Base-by-base conservation (phyloP, 2,329 filamentous ascomycete species). In the Pyrenophora seminiperda region DNA sequence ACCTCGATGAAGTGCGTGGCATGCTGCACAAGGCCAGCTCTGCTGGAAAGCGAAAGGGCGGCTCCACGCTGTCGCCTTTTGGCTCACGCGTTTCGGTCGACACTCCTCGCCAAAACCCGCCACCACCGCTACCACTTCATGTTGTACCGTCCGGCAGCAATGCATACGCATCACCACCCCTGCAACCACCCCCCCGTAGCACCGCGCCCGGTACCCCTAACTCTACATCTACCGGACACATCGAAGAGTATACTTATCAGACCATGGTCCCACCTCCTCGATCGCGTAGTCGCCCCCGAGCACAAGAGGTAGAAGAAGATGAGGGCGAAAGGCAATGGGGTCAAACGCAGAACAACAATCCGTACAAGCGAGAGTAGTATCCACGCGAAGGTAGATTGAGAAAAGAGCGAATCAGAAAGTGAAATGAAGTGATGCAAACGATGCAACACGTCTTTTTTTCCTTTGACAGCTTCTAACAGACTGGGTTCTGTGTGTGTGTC, bases 1-100 rank as follows among this genome's bases (percentile, higher is more conserved):
- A 77, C 38, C 53, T 77, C 17, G 75, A 79, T n/a, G 76, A 80
- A 45, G 72, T 80, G 10, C 72, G 74, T 15, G 73, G 75, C 19
- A 52, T 79, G 10, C 63, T 80, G 1, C 71, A 72, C 46, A 75
- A 77, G 41, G 75, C 71, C 34, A 76, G 69, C 66, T 77, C 74
- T 4, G 64, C 63, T 7, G 78, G 78, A 20, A 77, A 76, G 62
- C 70, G 77, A 47, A 73, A 68, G 43, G 65, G 66, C 17, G 63
- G 62, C 2, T 36, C 61, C 11, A 63, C 62, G 4, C 56, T 67
- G 14, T 65, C 66, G 6, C 66, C 66, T 7, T 61, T 59, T 14
- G 47, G 54, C 7, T 37, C 52, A 10, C 56, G 57, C 20, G 36
- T 47, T 5, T 66, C 58, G 5, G 56, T 48, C 17, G 59, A 63